Percentiles rank a stretch among this genome's conserved stretches.
Evolutionary conservation across 2,329 filamentous ascomycete genomes (phyloP).

Genomic region (Incumbomyces lentus): DNA sequence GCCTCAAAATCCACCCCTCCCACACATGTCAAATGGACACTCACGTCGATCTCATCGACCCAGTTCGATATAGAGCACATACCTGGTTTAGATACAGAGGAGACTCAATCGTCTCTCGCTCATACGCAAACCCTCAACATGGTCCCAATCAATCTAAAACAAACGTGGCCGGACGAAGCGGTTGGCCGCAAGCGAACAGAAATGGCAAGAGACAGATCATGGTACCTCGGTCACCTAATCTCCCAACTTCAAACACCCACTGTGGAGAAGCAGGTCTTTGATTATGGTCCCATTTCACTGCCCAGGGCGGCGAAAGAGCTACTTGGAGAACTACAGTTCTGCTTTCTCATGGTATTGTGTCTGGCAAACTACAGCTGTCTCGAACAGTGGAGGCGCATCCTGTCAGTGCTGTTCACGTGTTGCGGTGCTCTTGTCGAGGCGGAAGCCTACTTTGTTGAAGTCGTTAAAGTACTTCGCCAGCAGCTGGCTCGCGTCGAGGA

Average conservation of each 20-base stretch:
- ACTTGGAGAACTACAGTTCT: slow-evolving; percentile 52
- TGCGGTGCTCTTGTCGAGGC: slow-evolving; percentile 39
- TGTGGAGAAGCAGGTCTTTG: slow-evolving; percentile 12
- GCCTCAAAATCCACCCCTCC: background rate
- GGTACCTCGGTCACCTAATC: slow-evolving; percentile 48
- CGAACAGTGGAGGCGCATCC: slow-evolving; percentile 54
- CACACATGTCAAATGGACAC: slow-evolving; percentile 32
- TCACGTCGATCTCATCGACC: slow-evolving; percentile 50
- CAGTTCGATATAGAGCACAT: slow-evolving; percentile 48
- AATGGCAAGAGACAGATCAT: slow-evolving; percentile 51
- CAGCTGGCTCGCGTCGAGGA: slow-evolving; percentile 49
- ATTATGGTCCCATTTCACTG: background rate
- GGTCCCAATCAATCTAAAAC: slow-evolving; percentile 49
- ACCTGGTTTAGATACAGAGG: slow-evolving; percentile 38
- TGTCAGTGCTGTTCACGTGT: slow-evolving; percentile 49
- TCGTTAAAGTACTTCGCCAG: slow-evolving; percentile 39
- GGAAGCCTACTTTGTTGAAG: slow-evolving; percentile 42
- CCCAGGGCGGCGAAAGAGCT: slow-evolving; percentile 29
- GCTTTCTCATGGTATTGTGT: slow-evolving; percentile 52
- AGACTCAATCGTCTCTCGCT: slow-evolving; percentile 13
- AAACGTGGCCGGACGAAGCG: slow-evolving; percentile 52
- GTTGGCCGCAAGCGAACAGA: slow-evolving; percentile 53
- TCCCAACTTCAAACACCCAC: slow-evolving; percentile 21
- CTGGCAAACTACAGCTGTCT: slow-evolving; percentile 57
- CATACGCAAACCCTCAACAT: slow-evolving; percentile 39